Percentiles rank a stretch among this genome's conserved stretches.
phyloP scores from a whole-genome alignment of 78 protist species.

The Ministeria vibrans region DNA sequence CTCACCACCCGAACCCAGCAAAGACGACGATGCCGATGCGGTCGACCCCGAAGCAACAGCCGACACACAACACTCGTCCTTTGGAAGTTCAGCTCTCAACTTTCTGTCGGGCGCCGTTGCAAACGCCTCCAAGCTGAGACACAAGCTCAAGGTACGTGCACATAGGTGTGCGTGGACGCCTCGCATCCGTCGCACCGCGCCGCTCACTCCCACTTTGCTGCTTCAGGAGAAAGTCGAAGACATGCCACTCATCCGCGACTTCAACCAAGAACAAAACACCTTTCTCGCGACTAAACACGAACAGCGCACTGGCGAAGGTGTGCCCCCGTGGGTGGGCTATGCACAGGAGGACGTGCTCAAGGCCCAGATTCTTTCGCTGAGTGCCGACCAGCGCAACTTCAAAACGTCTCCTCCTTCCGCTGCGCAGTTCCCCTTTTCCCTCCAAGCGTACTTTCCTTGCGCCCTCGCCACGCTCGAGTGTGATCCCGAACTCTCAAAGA shows the following conservation, averaged over 20 bases:
- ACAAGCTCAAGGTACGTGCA: too few relatives aligned
- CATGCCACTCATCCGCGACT: neutral
- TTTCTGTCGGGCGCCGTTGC: too few relatives aligned
- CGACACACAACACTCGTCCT: too few relatives aligned
- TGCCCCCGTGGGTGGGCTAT: conserved; percentile 8
- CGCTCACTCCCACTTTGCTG: too few relatives aligned
- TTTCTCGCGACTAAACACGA: neutral
- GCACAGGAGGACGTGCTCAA: neutral
- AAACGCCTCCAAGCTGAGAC: too few relatives aligned
- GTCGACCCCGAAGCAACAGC: too few relatives aligned
- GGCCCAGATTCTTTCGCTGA: neutral
- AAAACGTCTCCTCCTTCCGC: neutral
- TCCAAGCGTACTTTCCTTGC: neutral
- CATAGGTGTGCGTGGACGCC: too few relatives aligned
- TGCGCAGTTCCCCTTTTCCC: neutral
- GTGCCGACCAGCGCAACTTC: neutral
- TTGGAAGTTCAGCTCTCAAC: too few relatives aligned
- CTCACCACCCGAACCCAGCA: too few relatives aligned
- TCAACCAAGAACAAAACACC: neutral
- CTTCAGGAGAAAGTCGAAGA: neutral
- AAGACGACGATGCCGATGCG: too few relatives aligned
- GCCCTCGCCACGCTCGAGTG: neutral
- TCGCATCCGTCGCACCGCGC: too few relatives aligned
- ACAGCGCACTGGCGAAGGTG: neutral
- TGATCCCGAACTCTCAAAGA: neutral